Evolutionary conservation across 2,329 filamentous ascomycete genomes (phyloP), one percentile per base, ranked within the genome.

Genomic region (Anthostomella pinea): DNA sequence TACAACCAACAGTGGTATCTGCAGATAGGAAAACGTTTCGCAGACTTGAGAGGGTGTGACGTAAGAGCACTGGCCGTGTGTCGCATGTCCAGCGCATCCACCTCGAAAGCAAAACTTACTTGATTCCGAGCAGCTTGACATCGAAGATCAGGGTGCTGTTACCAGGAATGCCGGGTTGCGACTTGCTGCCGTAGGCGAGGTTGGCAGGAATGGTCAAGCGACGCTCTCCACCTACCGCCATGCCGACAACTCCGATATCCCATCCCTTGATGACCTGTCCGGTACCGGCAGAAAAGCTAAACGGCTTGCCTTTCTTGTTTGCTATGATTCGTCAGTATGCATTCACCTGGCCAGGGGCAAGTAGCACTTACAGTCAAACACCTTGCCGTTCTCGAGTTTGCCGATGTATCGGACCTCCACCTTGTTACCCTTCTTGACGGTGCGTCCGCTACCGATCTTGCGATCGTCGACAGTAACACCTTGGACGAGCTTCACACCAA

Each of bases 271-370:
- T 98, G 58, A 98, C 94, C 67, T 97, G 87, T 45, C 90, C 90
- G 62, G 83, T 81, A 53, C 93, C 94, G 44, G 94, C 81, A 75
- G 91, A 95, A 81, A 97, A 97, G 52, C 77, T 78, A 73, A 98
- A 98, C 40, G 94, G 91, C 73, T 95, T 90, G 57, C 93, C 93
- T 74, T 94, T 96, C 79, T 97, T 98, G 79, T 98, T 97, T 67
- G 89, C 87, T 90, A 56, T 28, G 25, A 32, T 6, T 29, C 7
- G 14, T n/a, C 22, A 33, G 48, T 19, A 50, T 42, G 26, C 8
- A 33, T 17, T 4, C 11, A 23, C 14, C 11, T 6, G 10, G 3
- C 3, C 3, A 8, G 11, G 4, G 8, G 20, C 25, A 13, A 16
- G 25, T 13, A 23, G 29, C 22, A 77, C 83, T 75, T 70, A 89